Evolutionary conservation across 2,329 filamentous ascomycete genomes (phyloP), one percentile per base, ranked within the genome.

Genomic region (Aspergillus quadrilineatus): DNA sequence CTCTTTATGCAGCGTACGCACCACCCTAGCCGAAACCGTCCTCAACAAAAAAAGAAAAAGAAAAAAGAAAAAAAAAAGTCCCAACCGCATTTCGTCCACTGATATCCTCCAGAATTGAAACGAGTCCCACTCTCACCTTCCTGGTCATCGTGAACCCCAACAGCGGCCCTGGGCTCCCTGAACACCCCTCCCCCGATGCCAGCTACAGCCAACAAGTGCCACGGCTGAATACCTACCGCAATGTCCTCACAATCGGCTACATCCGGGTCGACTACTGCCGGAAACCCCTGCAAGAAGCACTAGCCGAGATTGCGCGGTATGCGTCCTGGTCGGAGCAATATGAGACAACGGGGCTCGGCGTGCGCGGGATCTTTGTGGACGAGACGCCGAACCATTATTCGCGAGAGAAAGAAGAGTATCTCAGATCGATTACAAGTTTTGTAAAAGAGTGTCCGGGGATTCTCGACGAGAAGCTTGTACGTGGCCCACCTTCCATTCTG

Each of bases 231-330:
- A 29, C 47, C 2, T 62, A 55, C 32, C 32, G 44, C 17, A 65
- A 64, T 51, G 60, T 63, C 44, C 58, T 59, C 58, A 58, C 58
- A n/a, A 55, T 64, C 32, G 64, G 64, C 43, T 66, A 66, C 41
- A 61, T 66, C 37, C 61, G 61, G 30, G 56, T 66, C 49, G 54
- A 64, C 58, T 66, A 66, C 54, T 65, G 64, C 61, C 52, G 41
- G 26, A 65, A 64, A 58, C 58, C 63, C 50, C 45, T 61, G 30
- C 22, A n/a, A 1, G 52, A 56, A 2, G 41, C 52, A 17, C 57
- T 26, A 34, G 56, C 53, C n/a, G 63, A 65, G 45, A 56, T 64
- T n/a, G 53, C 60, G 46, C 57, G 52, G 15, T 63, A 63, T 39
- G 60, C 59, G 42, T 39, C 46, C 9, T 63, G 60, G 60, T 48